Evolutionary conservation across 2,329 filamentous ascomycete genomes (phyloP).

Genomic region (Ophiostoma perfectum): DNA sequence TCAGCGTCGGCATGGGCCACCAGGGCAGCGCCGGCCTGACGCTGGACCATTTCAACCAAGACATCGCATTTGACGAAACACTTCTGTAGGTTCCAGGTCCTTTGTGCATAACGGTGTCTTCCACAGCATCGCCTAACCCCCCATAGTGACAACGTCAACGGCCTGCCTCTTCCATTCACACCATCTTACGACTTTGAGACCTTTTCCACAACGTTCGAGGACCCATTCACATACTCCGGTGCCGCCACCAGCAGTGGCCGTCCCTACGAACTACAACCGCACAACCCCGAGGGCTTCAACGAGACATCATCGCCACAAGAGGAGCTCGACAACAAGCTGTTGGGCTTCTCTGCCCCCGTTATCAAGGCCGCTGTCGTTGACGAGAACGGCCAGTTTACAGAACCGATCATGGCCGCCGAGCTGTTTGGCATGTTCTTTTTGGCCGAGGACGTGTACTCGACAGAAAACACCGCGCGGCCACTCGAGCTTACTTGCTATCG

Average conservation of each 20-base stretch:
- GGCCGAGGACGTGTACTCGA: constrained; percentile 71
- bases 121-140: neutral
- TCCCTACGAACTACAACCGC: constrained; percentile 27
- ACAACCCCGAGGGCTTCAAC: constrained; percentile 26
- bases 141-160: constrained; percentile 40
- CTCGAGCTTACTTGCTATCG: constrained; percentile 91
- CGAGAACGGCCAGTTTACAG: constrained; percentile 57
- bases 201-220: constrained; percentile 59
- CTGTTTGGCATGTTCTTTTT: constrained; percentile 86
- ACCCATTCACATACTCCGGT: constrained; percentile 55
- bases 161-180: constrained; percentile 47
- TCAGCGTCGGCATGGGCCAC: constrained; percentile 42
- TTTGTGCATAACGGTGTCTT: no score
- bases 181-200: constrained; percentile 57
- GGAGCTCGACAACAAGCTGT: constrained; percentile 59
- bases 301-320: constrained; percentile 50
- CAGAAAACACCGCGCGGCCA: constrained; percentile 51
- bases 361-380: constrained; percentile 60
- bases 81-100: constrained; percentile 44
- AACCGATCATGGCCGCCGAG: constrained; percentile 65
- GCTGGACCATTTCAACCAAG: constrained; percentile 49
- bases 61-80: constrained; percentile 52
- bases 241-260: constrained; percentile 21
- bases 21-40: constrained; percentile 33
- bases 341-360: constrained; percentile 64